These are phyloP conservation scores for Sutorius australiensis DNA, from an alignment of 768 basidiomycete species.

Conservation along the genomic window DNA sequence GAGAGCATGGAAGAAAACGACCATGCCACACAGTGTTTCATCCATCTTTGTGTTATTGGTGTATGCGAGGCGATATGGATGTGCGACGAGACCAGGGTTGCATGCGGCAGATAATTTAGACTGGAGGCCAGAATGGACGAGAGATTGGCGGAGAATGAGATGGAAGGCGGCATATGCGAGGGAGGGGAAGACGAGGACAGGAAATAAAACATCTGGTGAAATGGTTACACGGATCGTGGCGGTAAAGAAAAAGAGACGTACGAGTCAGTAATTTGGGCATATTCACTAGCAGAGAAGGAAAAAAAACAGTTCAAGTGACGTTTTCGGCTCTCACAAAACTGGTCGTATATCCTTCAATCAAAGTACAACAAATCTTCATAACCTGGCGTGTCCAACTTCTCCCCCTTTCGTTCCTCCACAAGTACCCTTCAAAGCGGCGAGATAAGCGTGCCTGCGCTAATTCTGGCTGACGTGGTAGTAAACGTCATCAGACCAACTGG, in stretches of 20 bases:
- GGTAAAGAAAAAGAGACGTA: not conserved
- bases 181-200: conserved; percentile 19
- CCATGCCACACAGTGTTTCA: conserved; percentile 22
- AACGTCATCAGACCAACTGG: conserved; percentile 27
- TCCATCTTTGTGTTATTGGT: conserved; percentile 37
- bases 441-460: not conserved
- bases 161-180: conserved; percentile 9
- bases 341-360: no score
- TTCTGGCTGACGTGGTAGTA: conserved; percentile 10
- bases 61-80: conserved; percentile 39
- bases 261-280: conserved; percentile 5
- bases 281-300: no score
- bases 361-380: no score
- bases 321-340: no score
- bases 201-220: conserved; percentile 13
- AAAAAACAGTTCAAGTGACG: no score
- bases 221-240: not conserved
- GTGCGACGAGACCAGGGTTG: conserved; percentile 8
- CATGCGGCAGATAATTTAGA: conserved; percentile 34
- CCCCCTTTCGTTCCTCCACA: no score
- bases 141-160: conserved; percentile 12
- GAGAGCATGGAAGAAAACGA: conserved; percentile 43
- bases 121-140: conserved; percentile 11
- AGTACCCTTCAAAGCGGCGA: no score
- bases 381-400: no score